These are phyloP conservation scores for Penicillium sp. DNA, from an alignment of 2,329 filamentous ascomycete genomes.

Conservation along the genomic window DNA sequence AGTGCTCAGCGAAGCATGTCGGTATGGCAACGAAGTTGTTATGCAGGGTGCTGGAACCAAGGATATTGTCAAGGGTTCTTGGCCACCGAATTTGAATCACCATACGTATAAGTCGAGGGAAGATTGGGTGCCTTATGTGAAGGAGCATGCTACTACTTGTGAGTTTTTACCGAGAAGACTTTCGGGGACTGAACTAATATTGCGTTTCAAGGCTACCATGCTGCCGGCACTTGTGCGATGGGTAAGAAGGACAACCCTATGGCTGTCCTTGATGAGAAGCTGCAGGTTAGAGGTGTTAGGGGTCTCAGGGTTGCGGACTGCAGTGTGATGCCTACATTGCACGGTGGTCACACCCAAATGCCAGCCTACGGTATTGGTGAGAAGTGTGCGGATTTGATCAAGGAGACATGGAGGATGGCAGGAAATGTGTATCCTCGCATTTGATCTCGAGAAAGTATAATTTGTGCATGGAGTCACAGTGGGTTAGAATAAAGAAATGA, in stretches of 20 bases:
- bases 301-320: slow-evolving; percentile 58
- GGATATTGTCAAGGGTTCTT: slow-evolving; percentile 61
- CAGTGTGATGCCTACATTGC: slow-evolving; percentile 55
- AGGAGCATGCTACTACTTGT: slow-evolving; percentile 63
- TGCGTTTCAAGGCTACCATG: slow-evolving; percentile 52
- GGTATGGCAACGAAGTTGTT: slow-evolving; percentile 62
- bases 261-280: slow-evolving; percentile 56
- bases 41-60: slow-evolving; percentile 60
- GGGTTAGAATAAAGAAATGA: too few relatives aligned
- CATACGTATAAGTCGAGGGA: slow-evolving; percentile 57
- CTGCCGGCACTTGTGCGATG: slow-evolving; percentile 60
- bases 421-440: slow-evolving; percentile 20
- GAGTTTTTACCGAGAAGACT: slow-evolving; percentile 28
- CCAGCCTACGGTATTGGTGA: slow-evolving; percentile 61
- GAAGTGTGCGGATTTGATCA: slow-evolving; percentile 56
- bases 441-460: background rate
- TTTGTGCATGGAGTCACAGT: too few relatives aligned
- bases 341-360: slow-evolving; percentile 59
- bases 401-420: slow-evolving; percentile 35
- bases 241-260: slow-evolving; percentile 50
- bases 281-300: slow-evolving; percentile 56
- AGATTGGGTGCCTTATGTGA: slow-evolving; percentile 61
- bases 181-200: background rate
- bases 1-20: slow-evolving; percentile 61
- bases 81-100: slow-evolving; percentile 57